Evolutionary conservation across 2,329 filamentous ascomycete species (phyloP), one percentile per base, ranked within the genome.

Genomic region (Cyanodermella asteris): DNA sequence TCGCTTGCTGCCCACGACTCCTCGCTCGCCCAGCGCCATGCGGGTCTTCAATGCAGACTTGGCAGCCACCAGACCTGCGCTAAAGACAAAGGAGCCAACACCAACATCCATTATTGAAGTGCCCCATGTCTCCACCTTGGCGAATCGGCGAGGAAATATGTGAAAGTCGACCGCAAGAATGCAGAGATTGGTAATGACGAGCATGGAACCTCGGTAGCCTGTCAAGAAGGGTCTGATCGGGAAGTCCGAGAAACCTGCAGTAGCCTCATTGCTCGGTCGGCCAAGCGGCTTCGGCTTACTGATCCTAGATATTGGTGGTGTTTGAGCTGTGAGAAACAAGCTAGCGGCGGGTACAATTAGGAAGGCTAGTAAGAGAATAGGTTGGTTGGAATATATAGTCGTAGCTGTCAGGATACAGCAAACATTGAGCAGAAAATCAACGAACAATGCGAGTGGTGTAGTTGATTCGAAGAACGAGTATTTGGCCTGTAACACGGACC

Each of bases 81-180:
- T 81, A 50, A 91, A 97, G 38, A 97, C 87, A 51, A 97, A 97
- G 8, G 82, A 91, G 15, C 87, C 87, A 23, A 97, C 87, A 24
- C 87, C 87, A 40, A 94, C 60, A 45, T 97, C 87, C 87, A 97
- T 97, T 32, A 97, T 55, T n/a, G 84, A 94, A 2, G 84, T 93
- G 27, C 87, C 87, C 80, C 87, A 97, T n/a, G 78, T 93, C 50
- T 97, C 87, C 3, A 91, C 87, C 54, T 97, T 97, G 29, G 81
- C 87, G 45, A 94, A 94, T 16, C 87, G 72, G 15, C 87, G 68
- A 3, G 87, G 87, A 40, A 97, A 97, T 30, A 93, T 59, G 11
- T 62, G 69, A 45, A 97, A 97, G 49, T 97, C 87, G 25, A 97
- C 87, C 10, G 87, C 87, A n/a, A 97, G 62, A 37, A 97, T 94